A percentile compares a stretch with the other conserved stretches of the same genome.
These are phyloP conservation scores for Nidularia pulvinata DNA, from an alignment of 768 basidiomycete species.

Conservation along the genomic window DNA sequence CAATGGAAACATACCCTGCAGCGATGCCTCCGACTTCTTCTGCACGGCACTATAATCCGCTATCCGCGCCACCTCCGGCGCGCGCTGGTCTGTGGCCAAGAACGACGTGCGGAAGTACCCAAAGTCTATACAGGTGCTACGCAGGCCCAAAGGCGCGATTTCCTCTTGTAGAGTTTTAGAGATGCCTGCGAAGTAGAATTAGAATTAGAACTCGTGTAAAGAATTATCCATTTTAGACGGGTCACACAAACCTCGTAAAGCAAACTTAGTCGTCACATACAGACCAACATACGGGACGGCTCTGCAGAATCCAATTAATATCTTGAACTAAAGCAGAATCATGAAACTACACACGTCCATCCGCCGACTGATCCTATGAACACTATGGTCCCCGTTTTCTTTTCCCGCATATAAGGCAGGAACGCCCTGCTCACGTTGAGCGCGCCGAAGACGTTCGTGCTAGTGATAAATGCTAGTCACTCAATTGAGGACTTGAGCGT, in stretches of 20 bases:
- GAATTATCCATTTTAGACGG: not conserved
- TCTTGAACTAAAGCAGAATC: not conserved
- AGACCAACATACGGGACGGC: slow-evolving; percentile 27
- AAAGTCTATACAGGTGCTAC: slow-evolving; percentile 32
- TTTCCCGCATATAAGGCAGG: slow-evolving; percentile 44
- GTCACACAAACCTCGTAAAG: slow-evolving; percentile 23
- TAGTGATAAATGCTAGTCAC: slow-evolving; percentile 9
- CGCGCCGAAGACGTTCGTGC: slow-evolving; percentile 44
- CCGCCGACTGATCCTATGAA: slow-evolving; percentile 40
- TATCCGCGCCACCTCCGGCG: slow-evolving; percentile 24
- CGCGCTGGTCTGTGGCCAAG: slow-evolving; percentile 20
- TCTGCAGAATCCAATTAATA: slow-evolving; percentile 3
- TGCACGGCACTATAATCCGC: slow-evolving; percentile 25
- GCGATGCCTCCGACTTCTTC: slow-evolving; percentile 14
- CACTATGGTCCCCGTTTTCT: slow-evolving; percentile 37
- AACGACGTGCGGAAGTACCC: slow-evolving; percentile 38
- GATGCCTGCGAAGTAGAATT: slow-evolving; percentile 16
- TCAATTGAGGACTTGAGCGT: not conserved
- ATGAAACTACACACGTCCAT: slow-evolving; percentile 25
- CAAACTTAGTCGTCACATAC: slow-evolving; percentile 37
- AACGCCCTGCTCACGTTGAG: slow-evolving; percentile 43
- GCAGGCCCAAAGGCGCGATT: slow-evolving; percentile 33
- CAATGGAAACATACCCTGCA: slow-evolving; percentile 15
- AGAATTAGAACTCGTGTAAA: not conserved
- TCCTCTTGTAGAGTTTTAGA: slow-evolving; percentile 29